These are phyloP conservation scores for Pisolithus albus DNA, from an alignment of 768 basidiomycete genomes.

Conservation along the genomic window DNA sequence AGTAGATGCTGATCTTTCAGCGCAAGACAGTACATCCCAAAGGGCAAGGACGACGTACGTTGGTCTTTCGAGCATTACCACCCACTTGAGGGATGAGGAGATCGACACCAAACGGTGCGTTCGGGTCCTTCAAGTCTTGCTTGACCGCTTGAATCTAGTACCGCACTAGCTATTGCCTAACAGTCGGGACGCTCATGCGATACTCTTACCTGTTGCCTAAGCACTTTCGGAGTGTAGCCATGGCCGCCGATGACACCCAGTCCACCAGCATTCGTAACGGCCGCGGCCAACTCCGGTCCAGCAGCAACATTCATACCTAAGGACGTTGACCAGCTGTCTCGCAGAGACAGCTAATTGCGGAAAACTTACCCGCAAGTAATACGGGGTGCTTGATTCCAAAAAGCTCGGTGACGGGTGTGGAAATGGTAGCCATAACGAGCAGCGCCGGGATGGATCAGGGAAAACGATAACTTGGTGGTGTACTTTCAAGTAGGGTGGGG, in stretches of 20 bases:
- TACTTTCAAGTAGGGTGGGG: no score
- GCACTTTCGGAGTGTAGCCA: slow-evolving; percentile 77
- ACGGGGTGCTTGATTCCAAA: slow-evolving; percentile 88
- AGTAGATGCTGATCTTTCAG: slow-evolving; percentile 1
- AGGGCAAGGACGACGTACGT: slow-evolving; percentile 40
- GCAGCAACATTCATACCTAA: slow-evolving; percentile 61
- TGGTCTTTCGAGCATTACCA: slow-evolving; percentile 84
- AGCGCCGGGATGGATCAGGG: neutral
- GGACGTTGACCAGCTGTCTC: neutral
- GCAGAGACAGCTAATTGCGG: slow-evolving; percentile 11
- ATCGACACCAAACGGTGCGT: slow-evolving; percentile 86
- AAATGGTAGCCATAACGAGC: slow-evolving; percentile 44
- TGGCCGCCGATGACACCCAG: slow-evolving; percentile 89
- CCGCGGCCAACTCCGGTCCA: slow-evolving; percentile 82
- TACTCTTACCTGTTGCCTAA: slow-evolving; percentile 61
- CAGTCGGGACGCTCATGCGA: neutral
- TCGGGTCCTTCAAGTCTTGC: slow-evolving; percentile 61
- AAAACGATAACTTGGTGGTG: no score
- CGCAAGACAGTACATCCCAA: neutral
- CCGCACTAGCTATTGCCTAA: slow-evolving; percentile 10
- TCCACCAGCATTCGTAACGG: slow-evolving; percentile 91
- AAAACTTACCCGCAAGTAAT: slow-evolving; percentile 65
- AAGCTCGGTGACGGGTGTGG: slow-evolving; percentile 82
- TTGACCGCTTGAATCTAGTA: slow-evolving; percentile 67
- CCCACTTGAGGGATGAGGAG: slow-evolving; percentile 84